Evolutionary conservation across 257 asterid species (phyloP).

Genomic region (Mitragyna speciosa): DNA sequence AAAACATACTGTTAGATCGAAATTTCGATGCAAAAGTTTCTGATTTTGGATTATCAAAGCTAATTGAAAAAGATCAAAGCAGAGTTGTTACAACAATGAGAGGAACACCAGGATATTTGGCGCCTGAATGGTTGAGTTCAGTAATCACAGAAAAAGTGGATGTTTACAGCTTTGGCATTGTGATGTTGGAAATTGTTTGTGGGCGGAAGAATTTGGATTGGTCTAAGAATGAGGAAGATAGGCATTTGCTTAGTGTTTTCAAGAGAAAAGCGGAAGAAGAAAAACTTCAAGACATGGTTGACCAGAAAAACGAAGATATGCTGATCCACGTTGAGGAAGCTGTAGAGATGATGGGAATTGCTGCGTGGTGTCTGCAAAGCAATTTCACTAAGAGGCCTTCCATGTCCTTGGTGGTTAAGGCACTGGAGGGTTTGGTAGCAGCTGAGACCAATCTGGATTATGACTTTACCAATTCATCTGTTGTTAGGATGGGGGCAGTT

Average conservation of each 20-base stretch:
- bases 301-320: constrained; percentile 17
- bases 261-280: constrained; percentile 17
- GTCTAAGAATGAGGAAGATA: constrained; percentile 1
- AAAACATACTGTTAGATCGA: background rate
- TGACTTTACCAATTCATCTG: background rate
- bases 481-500: background rate
- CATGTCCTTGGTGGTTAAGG: constrained; percentile 21
- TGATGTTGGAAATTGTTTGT: too few species aligned
- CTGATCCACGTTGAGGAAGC: constrained; percentile 8
- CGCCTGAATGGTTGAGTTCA: too few species aligned
- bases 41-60: too few species aligned
- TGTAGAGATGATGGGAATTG: too few species aligned
- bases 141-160: too few species aligned
- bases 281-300: constrained; percentile 16
- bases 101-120: too few species aligned
- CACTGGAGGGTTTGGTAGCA: constrained; percentile 17
- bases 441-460: constrained; percentile 18
- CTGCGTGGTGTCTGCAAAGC: constrained; percentile 27
- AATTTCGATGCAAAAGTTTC: too few species aligned
- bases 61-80: too few species aligned
- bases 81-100: too few species aligned
- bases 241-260: constrained; percentile 17
- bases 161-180: too few species aligned
- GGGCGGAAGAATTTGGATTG: constrained; percentile 1
- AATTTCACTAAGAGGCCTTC: constrained; percentile 26